Evolutionary conservation across 1,139 yeast species (phyloP).

Genomic region (Hansenula lynferdii): DNA sequence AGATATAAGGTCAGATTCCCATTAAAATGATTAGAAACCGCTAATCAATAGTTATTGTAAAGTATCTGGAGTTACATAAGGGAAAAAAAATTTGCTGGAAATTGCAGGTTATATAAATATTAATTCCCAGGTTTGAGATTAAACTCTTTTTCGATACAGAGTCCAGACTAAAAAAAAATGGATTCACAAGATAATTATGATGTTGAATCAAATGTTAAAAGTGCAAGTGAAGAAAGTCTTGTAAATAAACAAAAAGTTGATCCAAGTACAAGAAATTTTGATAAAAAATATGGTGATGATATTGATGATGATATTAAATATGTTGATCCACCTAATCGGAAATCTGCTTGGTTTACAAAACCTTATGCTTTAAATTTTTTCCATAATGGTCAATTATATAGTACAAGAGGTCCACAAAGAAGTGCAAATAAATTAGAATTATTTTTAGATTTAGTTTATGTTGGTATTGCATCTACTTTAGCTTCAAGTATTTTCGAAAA

Average conservation of each 20-base stretch:
- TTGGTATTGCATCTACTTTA: slow-evolving; percentile 58
- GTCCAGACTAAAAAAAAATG: background rate
- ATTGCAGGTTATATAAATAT: too few relatives aligned
- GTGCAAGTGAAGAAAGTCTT: background rate
- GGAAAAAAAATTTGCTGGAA: too few relatives aligned
- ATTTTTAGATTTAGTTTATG: slow-evolving; percentile 59
- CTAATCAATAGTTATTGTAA: too few relatives aligned
- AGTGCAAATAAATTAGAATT: slow-evolving; percentile 49
- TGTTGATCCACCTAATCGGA: slow-evolving; percentile 38
- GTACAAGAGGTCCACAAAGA: slow-evolving; percentile 50
- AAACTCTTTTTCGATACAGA: too few relatives aligned
- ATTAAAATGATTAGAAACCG: too few relatives aligned
- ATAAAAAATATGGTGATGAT: slow-evolving; percentile 45
- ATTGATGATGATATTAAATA: slow-evolving; percentile 47
- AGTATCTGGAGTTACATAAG: too few relatives aligned
- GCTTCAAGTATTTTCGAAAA: slow-evolving; percentile 51
- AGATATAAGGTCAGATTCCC: too few relatives aligned
- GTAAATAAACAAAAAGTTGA: slow-evolving; percentile 3
- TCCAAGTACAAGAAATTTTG: slow-evolving; percentile 40
- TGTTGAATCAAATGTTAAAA: background rate
- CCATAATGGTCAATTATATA: slow-evolving; percentile 49
- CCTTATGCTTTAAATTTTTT: slow-evolving; percentile 63
- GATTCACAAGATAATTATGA: too few relatives aligned
- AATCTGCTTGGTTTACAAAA: slow-evolving; percentile 39
- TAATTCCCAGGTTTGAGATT: too few relatives aligned